These are phyloP conservation scores for Xylariaceae sp. DNA, from an alignment of 2,329 filamentous ascomycete species.

Conservation along the genomic window DNA sequence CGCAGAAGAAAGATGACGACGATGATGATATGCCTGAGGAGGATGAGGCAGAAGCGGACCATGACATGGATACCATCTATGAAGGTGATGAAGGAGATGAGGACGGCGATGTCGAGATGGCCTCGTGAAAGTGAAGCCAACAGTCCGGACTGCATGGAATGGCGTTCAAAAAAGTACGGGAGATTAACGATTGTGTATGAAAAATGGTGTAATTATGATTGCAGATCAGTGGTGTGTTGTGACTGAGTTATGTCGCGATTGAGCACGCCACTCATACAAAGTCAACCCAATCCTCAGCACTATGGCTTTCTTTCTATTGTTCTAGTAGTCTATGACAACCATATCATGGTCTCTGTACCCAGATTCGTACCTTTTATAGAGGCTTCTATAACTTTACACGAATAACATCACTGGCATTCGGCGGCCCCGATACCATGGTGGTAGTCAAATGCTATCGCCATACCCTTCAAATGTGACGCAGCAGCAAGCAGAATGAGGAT, in stretches of 20 bases:
- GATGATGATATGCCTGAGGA: conserved; percentile 8
- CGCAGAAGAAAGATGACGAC: conserved; percentile 5
- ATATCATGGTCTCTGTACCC: background rate
- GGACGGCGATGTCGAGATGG: conserved; percentile 14
- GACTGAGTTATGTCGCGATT: background rate
- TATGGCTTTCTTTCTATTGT: background rate
- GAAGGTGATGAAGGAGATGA: conserved; percentile 10
- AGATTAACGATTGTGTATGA: background rate
- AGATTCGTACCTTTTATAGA: background rate
- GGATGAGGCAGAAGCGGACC: conserved; percentile 11
- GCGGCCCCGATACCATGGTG: conserved; percentile 58
- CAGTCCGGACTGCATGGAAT: background rate
- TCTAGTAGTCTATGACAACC: background rate
- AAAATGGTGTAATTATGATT: background rate
- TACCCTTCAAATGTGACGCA: conserved; percentile 70
- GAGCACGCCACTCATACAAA: background rate
- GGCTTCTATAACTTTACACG: background rate
- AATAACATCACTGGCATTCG: background rate
- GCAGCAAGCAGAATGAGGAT: conserved; percentile 80
- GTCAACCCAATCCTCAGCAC: background rate
- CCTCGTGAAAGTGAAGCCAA: background rate
- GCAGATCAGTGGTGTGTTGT: background rate
- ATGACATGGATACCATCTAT: conserved; percentile 11
- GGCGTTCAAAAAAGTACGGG: background rate
- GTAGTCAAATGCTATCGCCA: conserved; percentile 81